A percentile compares a stretch with the other conserved stretches of the same genome.
phyloP scores from a whole-genome alignment of 176 grass and related monocot genomes.

The Phyllostachys edulis region DNA sequence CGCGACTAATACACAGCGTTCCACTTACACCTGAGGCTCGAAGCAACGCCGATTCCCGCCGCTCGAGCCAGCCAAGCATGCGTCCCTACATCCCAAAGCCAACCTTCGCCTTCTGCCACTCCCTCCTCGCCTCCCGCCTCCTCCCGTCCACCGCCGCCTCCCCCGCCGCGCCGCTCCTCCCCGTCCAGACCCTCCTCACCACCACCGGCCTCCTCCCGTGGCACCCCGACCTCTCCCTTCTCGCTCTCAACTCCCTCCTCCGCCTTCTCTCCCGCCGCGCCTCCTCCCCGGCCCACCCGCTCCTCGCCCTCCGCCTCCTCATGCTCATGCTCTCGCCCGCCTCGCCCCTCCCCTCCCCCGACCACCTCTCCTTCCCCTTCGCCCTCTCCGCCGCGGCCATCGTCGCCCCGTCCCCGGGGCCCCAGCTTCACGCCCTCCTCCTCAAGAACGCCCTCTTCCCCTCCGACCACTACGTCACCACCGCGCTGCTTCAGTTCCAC shows the following conservation, averaged over 20 bases:
- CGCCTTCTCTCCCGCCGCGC: slow-evolving; percentile 43
- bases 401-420: slow-evolving; percentile 22
- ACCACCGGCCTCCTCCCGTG: slow-evolving; percentile 44
- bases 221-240: slow-evolving; percentile 48
- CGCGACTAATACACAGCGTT: no score
- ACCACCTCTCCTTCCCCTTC: slow-evolving; percentile 87
- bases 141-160: slow-evolving; percentile 23
- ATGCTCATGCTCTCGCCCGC: slow-evolving; percentile 53
- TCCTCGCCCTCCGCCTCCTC: slow-evolving; percentile 54
- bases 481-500: slow-evolving; percentile 66
- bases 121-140: slow-evolving; percentile 54
- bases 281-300: slow-evolving; percentile 43
- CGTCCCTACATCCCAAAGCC: slow-evolving; percentile 40
- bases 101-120: slow-evolving; percentile 54
- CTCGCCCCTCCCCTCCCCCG: slow-evolving; percentile 48
- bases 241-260: slow-evolving; percentile 60
- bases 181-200: slow-evolving; percentile 55
- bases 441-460: slow-evolving; percentile 63
- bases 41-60: background rate
- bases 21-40: no score
- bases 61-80: slow-evolving; percentile 15
- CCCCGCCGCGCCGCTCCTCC: slow-evolving; percentile 27
- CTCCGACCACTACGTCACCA: slow-evolving; percentile 75
- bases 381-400: slow-evolving; percentile 57
- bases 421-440: slow-evolving; percentile 62